Percentiles rank a stretch among this genome's conserved stretches.
Evolutionary conservation across 1,284 basidiomycete species (phyloP).

Genomic region (Malassezia sp.): DNA sequence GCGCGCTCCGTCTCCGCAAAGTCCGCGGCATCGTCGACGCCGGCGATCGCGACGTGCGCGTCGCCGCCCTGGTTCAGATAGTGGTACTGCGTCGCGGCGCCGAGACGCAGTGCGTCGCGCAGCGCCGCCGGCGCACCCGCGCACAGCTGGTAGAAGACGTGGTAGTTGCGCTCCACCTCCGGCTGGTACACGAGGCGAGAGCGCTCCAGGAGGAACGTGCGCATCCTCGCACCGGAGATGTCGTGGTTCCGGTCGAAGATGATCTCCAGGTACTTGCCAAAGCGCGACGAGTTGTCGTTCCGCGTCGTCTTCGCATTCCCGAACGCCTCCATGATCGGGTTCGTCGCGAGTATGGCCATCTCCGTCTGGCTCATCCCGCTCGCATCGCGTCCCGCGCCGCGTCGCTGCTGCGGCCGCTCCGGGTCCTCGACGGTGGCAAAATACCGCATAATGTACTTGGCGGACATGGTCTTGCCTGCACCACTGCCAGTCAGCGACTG

Average conservation of each 20-base stretch:
- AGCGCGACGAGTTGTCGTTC: constrained; percentile 97
- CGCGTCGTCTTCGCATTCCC: constrained; percentile 98
- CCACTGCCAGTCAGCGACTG: too few relatives aligned
- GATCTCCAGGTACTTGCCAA: constrained; percentile 99
- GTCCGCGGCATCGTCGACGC: constrained; percentile 91
- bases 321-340: constrained; percentile 96
- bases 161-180: constrained; percentile 83
- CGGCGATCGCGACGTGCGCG: constrained; percentile 66
- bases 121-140: constrained; percentile 90
- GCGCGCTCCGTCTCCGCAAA: constrained; percentile 87
- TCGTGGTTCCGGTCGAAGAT: constrained; percentile 88
- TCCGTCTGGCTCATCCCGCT: constrained; percentile 79
- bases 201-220: constrained; percentile 92
- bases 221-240: constrained; percentile 92
- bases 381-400: constrained; percentile 48
- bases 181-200: constrained; percentile 96
- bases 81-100: constrained; percentile 72
- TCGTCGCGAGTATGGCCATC: constrained; percentile 90
- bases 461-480: constrained; percentile 97
- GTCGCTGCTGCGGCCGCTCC: constrained; percentile 48
- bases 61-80: constrained; percentile 90
- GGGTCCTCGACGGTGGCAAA: constrained; percentile 92
- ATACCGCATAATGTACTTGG: constrained; percentile 99
- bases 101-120: constrained; percentile 82
- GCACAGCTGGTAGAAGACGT: constrained; percentile 99